Evolutionary conservation across 1,284 basidiomycete species (phyloP), one percentile per base, ranked within the genome.

Genomic region (Caloboletus inedulis): DNA sequence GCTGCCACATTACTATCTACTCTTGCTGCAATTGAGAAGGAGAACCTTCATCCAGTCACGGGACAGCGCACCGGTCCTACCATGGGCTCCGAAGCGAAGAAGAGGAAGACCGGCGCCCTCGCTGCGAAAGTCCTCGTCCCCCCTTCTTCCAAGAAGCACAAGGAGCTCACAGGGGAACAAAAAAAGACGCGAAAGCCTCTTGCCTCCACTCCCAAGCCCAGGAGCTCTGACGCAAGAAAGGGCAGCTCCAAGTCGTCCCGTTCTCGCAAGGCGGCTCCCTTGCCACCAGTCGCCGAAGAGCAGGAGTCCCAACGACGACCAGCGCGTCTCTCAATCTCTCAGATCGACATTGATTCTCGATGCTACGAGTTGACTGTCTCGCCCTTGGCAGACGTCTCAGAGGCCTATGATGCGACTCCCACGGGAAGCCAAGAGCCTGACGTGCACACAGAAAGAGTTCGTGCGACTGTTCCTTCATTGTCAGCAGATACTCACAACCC

Each of bases 31-130:
- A 67, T 71, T 52, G 85, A 89, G 72, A 90, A 90, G 74, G 87
- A 90, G 69, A 90, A 90, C 64, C 72, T 84, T 43, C 76, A 89
- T 65, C 87, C 87, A 35, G 54, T 85, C 57, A 89, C 88, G 7
- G 87, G 87, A 10, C 76, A 79, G 56, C 80, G 77, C 36, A 68
- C 81, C 3, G 74, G 70, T 33, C 60, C 74, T n/a, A 59, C 68
- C 9, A 52, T 62, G 0, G 66, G 62, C 19, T 65, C 63, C 34
- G 66, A 71, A 23, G 67, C 69, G 16, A 86, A 85, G 72, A 88
- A 87, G 63, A 76, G 84, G 54, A 87, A 85, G 70, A 82, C 80
- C 59, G 62, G 53, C 36, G 80, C 77, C 0, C 77, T 88, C 18
- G 69, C 77, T 8, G 78, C 78, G 21, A 88, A 88, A 41, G 51